Evolutionary conservation across 2,329 filamentous ascomycete genomes (phyloP).

Genomic region (Clonostachys rosea): DNA sequence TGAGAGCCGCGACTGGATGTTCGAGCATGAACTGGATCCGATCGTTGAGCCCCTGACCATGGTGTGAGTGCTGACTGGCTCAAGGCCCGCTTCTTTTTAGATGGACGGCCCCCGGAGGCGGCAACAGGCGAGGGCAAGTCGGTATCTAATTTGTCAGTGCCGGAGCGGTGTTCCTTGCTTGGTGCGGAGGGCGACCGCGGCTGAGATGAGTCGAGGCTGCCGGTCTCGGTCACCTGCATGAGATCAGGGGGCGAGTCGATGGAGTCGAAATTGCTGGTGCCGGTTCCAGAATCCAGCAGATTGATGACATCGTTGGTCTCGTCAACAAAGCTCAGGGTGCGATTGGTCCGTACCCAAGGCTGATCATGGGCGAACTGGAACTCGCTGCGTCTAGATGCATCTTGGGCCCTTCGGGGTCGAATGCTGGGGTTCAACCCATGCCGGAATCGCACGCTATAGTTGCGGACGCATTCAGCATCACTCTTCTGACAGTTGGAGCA

Average conservation of each 20-base stretch:
- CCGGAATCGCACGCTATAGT: slow-evolving; percentile 17
- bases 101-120: neutral
- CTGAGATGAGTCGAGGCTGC: slow-evolving; percentile 5
- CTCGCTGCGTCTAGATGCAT: slow-evolving; percentile 1
- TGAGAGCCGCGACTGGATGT: too few relatives aligned
- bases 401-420: slow-evolving; percentile 9
- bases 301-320: slow-evolving; percentile 19
- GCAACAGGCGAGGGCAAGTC: too few relatives aligned
- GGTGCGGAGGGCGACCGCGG: slow-evolving; percentile 1
- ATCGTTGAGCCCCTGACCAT: neutral
- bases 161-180: neutral
- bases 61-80: neutral
- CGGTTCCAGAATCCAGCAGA: slow-evolving; percentile 12
- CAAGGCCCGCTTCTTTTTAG: neutral
- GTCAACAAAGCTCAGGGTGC: slow-evolving; percentile 17
- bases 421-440: slow-evolving; percentile 18
- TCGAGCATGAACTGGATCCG: neutral
- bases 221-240: neutral
- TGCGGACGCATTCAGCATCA: slow-evolving; percentile 16
- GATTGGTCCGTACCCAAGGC: slow-evolving; percentile 17
- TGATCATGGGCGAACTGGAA: slow-evolving; percentile 16
- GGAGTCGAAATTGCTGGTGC: neutral
- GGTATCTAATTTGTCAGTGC: neutral
- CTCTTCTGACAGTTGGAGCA: slow-evolving; percentile 18
- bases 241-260: too few relatives aligned